Percentiles rank a stretch among this genome's conserved stretches.
Evolutionary conservation across 306 rosid genomes (phyloP).

Genomic region (Hippophae rhamnoides): DNA sequence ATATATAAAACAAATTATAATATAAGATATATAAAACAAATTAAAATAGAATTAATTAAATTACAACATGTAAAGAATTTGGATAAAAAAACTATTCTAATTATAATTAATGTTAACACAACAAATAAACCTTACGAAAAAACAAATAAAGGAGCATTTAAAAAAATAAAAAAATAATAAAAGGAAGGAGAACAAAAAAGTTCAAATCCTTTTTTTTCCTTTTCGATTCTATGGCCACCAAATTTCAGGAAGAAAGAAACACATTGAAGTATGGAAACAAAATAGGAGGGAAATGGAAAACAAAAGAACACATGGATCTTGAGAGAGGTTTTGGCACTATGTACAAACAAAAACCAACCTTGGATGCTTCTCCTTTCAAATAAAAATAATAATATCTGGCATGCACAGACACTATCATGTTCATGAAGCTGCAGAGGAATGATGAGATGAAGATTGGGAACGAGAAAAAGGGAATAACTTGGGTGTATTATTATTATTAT

Average conservation of each 20-base stretch:
- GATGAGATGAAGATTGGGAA: slow-evolving; percentile 27
- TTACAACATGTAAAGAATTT: too few species aligned
- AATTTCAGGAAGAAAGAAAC: too few species aligned
- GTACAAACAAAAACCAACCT: neutral
- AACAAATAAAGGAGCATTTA: neutral
- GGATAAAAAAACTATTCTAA: too few species aligned
- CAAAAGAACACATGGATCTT: slow-evolving; percentile 3
- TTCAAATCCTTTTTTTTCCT: too few species aligned
- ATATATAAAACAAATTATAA: too few species aligned
- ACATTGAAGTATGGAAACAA: neutral
- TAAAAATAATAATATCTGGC: neutral
- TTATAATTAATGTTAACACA: too few species aligned
- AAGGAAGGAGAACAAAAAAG: neutral
- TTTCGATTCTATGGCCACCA: neutral
- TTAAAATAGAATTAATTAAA: too few species aligned
- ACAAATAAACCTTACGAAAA: too few species aligned
- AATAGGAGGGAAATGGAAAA: neutral
- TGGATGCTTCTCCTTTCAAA: slow-evolving; percentile 1
- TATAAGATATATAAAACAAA: too few species aligned
- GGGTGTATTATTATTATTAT: slow-evolving; percentile 22
- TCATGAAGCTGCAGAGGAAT: slow-evolving; percentile 35
- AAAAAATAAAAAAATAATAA: neutral
- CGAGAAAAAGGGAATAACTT: slow-evolving; percentile 38
- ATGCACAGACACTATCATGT: neutral
- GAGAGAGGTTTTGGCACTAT: neutral